Base-by-base conservation (phyloP, 2,329 filamentous ascomycete species). In the Arthrobotrys entomopaga region DNA sequence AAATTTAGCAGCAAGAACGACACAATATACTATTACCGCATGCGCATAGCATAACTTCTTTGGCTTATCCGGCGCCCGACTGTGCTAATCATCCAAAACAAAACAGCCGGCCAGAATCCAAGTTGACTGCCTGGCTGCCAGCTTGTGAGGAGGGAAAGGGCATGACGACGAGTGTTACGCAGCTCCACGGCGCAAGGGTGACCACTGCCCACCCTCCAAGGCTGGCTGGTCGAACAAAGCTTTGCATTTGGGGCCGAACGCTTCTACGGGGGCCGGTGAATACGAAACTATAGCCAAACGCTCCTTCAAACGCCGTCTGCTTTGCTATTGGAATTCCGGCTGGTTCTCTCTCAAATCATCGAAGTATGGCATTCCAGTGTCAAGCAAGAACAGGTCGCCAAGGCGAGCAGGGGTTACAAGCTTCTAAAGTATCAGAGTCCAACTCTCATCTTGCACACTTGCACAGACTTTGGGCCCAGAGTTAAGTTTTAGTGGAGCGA, bases 91-190 rank as follows among this genome's bases (percentile, higher is more conserved):
- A 8, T 15, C 20, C n/a, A 52, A 42, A 46, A 38, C 16, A 26
- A 60, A 29, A 20, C 38, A 26, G 49, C 46, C 40, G 10, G 24
- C 29, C 29, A 10, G 29, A 34, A 34, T 10, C 29, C 29, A n/a
- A n/a, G n/a, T n/a, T n/a, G 60, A 15, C 26, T 38, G 40, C 52
- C 52, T 11, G 53, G 52, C 26, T 29, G 43, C 53, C 49, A 40
- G 49, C 40, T 19, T 16, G 24, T 29, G 54, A 65, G 59, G 38
- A 60, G 50, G 34, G 61, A 73, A 66, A 61, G 34, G 69, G 61
- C 61, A 73, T 73, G 69, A 73, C 69, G 69, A 73, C 69, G 61
- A 66, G 61, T 29, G 61, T 73, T 73, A 73, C 69, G 69, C 69
- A 73, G 6, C 29, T 34, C 29, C 29, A 34, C 29, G 29, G 29